Conservation (phyloP, 441 rosid genomes). For the Erodium moschatum region DNA sequence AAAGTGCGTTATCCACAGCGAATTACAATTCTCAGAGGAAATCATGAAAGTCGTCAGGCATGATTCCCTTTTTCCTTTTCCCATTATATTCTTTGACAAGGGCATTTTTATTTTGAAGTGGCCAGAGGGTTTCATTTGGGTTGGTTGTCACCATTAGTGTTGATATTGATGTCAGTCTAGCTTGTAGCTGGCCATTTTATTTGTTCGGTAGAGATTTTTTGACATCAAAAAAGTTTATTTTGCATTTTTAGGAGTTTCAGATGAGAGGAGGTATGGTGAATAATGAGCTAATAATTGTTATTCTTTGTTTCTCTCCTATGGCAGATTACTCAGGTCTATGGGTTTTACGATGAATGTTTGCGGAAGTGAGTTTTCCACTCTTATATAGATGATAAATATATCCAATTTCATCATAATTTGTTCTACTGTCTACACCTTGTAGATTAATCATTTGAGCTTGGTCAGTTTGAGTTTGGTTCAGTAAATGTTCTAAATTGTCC, state of each 20-base stretch:
- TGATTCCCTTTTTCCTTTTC: constrained; percentile 13
- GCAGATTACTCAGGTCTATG: constrained; percentile 76
- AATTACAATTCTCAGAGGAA: constrained; percentile 44
- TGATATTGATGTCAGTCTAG: background rate
- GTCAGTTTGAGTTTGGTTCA: too few relatives aligned
- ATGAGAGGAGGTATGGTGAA: background rate
- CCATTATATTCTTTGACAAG: background rate
- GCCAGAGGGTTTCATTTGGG: background rate
- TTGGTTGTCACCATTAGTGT: background rate
- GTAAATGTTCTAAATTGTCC: too few relatives aligned
- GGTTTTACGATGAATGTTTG: constrained; percentile 23
- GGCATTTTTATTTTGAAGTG: background rate
- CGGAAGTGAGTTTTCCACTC: constrained; percentile 48
- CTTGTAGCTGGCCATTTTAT: background rate
- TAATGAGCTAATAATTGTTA: constrained; percentile 19
- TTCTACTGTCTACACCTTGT: too few relatives aligned
- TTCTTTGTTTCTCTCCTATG: constrained; percentile 18
- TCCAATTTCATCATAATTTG: too few relatives aligned
- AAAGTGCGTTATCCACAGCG: constrained; percentile 56
- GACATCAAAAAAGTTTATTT: too few relatives aligned
- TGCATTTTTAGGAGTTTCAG: too few relatives aligned
- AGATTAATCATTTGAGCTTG: too few relatives aligned
- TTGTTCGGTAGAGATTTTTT: too few relatives aligned
- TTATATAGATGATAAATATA: too few relatives aligned
- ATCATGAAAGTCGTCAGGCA: too few relatives aligned